phyloP scores from a whole-genome alignment of 176 grass and related monocot species.

The Aegilops speltoides region DNA sequence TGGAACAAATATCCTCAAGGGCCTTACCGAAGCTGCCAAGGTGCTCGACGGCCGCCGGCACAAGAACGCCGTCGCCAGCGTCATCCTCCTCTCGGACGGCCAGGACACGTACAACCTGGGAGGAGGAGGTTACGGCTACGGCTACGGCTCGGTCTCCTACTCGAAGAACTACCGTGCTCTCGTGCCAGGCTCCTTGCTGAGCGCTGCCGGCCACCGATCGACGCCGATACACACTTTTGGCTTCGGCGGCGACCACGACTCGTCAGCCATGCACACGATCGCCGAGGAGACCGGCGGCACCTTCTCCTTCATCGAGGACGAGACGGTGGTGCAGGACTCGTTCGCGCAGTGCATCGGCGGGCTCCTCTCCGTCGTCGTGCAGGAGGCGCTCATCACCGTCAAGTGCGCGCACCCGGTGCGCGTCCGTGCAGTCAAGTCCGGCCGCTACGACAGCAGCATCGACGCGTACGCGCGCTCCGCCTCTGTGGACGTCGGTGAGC shows the following conservation, averaged over 20 bases:
- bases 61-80: slow-evolving; percentile 63
- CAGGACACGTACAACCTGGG: slow-evolving; percentile 48
- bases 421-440: slow-evolving; percentile 48
- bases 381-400: slow-evolving; percentile 36
- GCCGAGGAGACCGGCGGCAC: slow-evolving; percentile 63
- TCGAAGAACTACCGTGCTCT: slow-evolving; percentile 50
- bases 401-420: slow-evolving; percentile 38
- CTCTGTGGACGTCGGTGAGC: slow-evolving; percentile 61
- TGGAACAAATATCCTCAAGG: slow-evolving; percentile 76
- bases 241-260: slow-evolving; percentile 72
- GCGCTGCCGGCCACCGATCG: background rate
- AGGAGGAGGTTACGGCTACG: background rate
- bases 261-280: slow-evolving; percentile 65
- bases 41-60: slow-evolving; percentile 57
- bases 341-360: slow-evolving; percentile 80
- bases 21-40: slow-evolving; percentile 49
- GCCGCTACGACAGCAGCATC: slow-evolving; percentile 50
- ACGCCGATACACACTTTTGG: slow-evolving; percentile 73
- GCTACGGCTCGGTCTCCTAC: background rate
- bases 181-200: slow-evolving; percentile 43
- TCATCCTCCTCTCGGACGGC: slow-evolving; percentile 87
- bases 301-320: slow-evolving; percentile 75
- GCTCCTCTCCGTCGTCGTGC: slow-evolving; percentile 56
- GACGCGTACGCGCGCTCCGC: slow-evolving; percentile 30
- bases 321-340: slow-evolving; percentile 52